These are phyloP conservation scores for Dioscorea zingiberensis DNA, from an alignment of 106 monocot species.

Conservation along the genomic window DNA sequence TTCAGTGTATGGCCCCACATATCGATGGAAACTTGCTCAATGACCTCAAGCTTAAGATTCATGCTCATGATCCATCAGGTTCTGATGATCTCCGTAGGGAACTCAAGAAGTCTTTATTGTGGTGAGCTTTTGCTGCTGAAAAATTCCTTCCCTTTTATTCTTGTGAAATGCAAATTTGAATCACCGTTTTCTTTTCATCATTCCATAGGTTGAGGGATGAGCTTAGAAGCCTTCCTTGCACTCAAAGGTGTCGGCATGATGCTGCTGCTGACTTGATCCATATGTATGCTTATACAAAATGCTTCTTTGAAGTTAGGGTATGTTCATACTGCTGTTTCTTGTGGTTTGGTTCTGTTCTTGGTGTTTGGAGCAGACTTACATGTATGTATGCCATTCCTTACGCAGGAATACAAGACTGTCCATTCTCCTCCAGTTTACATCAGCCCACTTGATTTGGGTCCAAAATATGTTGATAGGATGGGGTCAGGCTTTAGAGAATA, in stretches of 20 bases:
- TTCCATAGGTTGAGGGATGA: slow-evolving; percentile 84
- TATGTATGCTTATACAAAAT: slow-evolving; percentile 88
- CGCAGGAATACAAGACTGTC: slow-evolving; percentile 69
- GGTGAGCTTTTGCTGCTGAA: slow-evolving; percentile 29
- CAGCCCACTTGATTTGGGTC: slow-evolving; percentile 91
- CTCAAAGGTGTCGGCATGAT: slow-evolving; percentile 80
- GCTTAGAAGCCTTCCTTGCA: slow-evolving; percentile 67
- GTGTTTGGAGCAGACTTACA: too few species aligned
- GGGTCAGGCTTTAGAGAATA: slow-evolving; percentile 85
- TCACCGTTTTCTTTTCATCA: neutral
- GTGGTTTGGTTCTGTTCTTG: too few species aligned
- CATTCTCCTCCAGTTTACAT: slow-evolving; percentile 88
- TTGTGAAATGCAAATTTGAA: neutral
- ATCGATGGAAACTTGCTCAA: slow-evolving; percentile 48
- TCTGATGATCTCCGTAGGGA: slow-evolving; percentile 38
- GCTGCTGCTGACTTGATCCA: slow-evolving; percentile 96
- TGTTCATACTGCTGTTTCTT: neutral
- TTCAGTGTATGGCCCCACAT: slow-evolving; percentile 64
- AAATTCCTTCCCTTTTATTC: neutral
- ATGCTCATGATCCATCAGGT: slow-evolving; percentile 59
- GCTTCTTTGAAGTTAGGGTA: slow-evolving; percentile 77
- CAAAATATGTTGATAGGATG: slow-evolving; percentile 81
- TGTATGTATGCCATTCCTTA: neutral
- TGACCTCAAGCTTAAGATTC: slow-evolving; percentile 65
- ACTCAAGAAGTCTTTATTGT: slow-evolving; percentile 64